A percentile compares a stretch with the other conserved stretches of the same genome.
phyloP scores from a whole-genome alignment of 306 rosid species.

The Vicia villosa region DNA sequence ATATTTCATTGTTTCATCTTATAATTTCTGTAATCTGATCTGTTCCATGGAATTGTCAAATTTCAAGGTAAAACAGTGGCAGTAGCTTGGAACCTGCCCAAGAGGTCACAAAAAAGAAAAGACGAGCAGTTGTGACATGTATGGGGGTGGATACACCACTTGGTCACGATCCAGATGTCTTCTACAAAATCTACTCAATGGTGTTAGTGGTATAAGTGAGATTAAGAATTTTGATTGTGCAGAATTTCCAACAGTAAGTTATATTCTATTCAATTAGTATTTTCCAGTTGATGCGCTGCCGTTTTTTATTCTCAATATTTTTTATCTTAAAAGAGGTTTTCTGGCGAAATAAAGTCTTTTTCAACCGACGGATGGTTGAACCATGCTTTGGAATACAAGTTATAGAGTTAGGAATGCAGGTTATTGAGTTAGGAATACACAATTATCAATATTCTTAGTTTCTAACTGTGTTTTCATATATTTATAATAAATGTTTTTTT shows the following conservation, averaged over 20 bases:
- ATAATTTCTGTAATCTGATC: constrained; percentile 31
- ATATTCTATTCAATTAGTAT: constrained; percentile 28
- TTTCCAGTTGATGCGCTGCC: constrained; percentile 31
- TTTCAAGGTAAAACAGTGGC: constrained; percentile 70
- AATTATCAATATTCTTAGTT: constrained; percentile 16
- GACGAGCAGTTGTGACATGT: constrained; percentile 95
- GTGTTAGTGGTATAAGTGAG: constrained; percentile 95
- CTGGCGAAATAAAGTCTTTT: constrained; percentile 95
- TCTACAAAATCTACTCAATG: constrained; percentile 91
- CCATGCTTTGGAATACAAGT: no score
- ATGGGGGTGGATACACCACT: constrained; percentile 92
- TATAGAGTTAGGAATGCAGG: no score
- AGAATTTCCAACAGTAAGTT: constrained; percentile 82
- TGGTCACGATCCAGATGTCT: constrained; percentile 86
- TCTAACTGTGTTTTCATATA: not conserved
- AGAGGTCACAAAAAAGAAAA: constrained; percentile 61
- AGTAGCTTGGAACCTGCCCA: constrained; percentile 79
- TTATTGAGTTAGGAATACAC: no score
- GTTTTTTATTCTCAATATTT: constrained; percentile 43
- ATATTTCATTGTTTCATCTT: constrained; percentile 11
- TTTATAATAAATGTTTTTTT: not conserved
- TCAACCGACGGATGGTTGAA: constrained; percentile 97
- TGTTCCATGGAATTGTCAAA: constrained; percentile 25
- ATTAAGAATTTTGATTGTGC: constrained; percentile 95
- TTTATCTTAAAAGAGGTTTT: constrained; percentile 74